These are phyloP conservation scores for Phialocephala sp. DNA, from an alignment of 2,329 filamentous ascomycete species.

Conservation along the genomic window DNA sequence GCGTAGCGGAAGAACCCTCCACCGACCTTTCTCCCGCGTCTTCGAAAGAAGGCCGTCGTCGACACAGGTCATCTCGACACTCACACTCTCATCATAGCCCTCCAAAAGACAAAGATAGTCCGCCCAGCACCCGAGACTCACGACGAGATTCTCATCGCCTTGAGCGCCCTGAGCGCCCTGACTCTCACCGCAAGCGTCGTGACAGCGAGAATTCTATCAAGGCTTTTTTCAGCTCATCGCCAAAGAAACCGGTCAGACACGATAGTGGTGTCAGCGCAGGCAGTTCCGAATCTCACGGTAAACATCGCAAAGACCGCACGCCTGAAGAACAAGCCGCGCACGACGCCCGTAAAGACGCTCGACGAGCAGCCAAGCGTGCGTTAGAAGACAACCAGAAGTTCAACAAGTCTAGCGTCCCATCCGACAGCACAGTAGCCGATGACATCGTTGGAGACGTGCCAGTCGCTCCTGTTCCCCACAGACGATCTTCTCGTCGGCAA, in stretches of 20 bases:
- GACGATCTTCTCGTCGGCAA: conserved; percentile 28
- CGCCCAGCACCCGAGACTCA: conserved; percentile 19
- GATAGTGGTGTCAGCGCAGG: conserved; percentile 41
- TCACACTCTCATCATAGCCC: conserved; percentile 22
- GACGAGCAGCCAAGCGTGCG: conserved; percentile 15
- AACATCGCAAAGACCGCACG: conserved; percentile 34
- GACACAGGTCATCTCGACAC: conserved; percentile 35
- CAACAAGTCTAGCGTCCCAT: not conserved
- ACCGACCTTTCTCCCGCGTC: conserved; percentile 21
- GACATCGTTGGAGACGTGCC: conserved; percentile 16
- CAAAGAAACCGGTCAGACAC: conserved; percentile 35
- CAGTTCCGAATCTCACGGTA: conserved; percentile 32
- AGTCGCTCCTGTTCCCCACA: conserved; percentile 26
- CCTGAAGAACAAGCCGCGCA: conserved; percentile 42
- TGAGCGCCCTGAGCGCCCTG: conserved; percentile 23
- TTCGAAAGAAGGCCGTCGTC: conserved; percentile 29
- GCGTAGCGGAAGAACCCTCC: conserved; percentile 26
- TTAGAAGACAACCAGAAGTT: conserved; percentile 5
- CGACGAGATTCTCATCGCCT: conserved; percentile 28
- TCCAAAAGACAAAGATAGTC: conserved; percentile 11
- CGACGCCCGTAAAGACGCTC: conserved; percentile 38
- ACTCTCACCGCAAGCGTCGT: conserved; percentile 32
- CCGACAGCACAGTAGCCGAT: conserved; percentile 28
- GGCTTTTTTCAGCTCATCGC: conserved; percentile 24
- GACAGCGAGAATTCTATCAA: conserved; percentile 36